These are phyloP conservation scores for Leishmania aethiopica DNA, from an alignment of 208 protist species.

Conservation along the genomic window DNA sequence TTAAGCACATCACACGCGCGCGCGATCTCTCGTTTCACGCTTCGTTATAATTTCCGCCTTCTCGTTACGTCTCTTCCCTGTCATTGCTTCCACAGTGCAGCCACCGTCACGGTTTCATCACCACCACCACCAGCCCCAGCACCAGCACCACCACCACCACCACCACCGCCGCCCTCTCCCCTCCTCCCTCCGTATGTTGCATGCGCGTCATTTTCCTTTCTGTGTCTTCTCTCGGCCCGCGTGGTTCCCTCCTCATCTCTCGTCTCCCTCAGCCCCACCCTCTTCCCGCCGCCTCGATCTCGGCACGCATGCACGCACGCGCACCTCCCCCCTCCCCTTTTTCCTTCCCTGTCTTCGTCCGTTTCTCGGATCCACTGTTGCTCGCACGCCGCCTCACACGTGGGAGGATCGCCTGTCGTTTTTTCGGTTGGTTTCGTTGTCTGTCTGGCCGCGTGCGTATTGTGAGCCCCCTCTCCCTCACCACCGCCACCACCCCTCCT, in stretches of 20 bases:
- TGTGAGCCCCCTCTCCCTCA: background rate
- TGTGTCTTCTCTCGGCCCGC: background rate
- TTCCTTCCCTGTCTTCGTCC: background rate
- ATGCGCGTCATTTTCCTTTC: background rate
- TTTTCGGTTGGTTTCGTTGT: background rate
- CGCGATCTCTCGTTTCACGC: background rate
- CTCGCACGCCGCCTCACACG: background rate
- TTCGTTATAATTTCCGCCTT: too few relatives aligned
- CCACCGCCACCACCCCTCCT: too few relatives aligned
- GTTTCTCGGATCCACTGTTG: background rate
- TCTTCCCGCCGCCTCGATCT: too few relatives aligned
- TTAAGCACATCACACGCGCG: background rate
- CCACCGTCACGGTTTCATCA: too few relatives aligned
- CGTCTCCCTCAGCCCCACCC: too few relatives aligned
- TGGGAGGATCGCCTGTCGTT: background rate
- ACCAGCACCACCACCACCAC: too few relatives aligned
- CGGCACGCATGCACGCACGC: too few relatives aligned
- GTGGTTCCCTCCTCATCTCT: background rate
- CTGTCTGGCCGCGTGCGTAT: too few relatives aligned
- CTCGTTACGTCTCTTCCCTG: too few relatives aligned
- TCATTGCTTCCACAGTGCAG: too few relatives aligned
- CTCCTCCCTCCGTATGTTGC: background rate
- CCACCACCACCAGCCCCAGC: too few relatives aligned
- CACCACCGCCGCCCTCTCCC: background rate
- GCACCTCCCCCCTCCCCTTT: background rate